Conservation (phyloP, 768 basidiomycete species). For the Podaxis carcinomalis region DNA sequence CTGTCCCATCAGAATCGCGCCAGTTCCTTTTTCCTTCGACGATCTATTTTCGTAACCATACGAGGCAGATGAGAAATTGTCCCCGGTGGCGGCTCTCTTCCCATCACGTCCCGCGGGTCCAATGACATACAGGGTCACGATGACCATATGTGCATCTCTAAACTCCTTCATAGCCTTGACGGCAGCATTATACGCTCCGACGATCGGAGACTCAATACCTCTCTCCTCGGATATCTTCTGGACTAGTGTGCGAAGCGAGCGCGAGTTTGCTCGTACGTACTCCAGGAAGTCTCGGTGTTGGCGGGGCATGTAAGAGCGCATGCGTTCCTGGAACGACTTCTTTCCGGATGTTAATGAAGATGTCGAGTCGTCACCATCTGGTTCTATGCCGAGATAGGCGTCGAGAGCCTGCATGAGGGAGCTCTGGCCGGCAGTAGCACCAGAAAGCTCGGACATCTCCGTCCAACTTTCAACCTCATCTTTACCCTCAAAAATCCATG, state of each 20-base stretch:
- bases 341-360: constrained; percentile 14
- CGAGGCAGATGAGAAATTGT: not conserved
- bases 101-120: constrained; percentile 49
- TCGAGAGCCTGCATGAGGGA: constrained; percentile 71
- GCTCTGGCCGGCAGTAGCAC: constrained; percentile 82
- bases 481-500: constrained; percentile 44
- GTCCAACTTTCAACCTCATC: constrained; percentile 22
- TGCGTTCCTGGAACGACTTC: constrained; percentile 57
- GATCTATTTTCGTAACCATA: constrained; percentile 9
- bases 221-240: constrained; percentile 9
- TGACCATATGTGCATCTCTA: constrained; percentile 73
- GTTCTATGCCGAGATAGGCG: constrained; percentile 66
- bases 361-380: constrained; percentile 24
- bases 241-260: constrained; percentile 59
- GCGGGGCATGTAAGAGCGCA: constrained; percentile 82
- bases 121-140: constrained; percentile 74
- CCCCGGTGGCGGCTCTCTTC: constrained; percentile 16
- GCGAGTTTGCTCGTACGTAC: constrained; percentile 55
- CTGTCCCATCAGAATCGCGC: constrained; percentile 9
- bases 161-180: constrained; percentile 66
- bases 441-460: constrained; percentile 37
- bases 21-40: constrained; percentile 7
- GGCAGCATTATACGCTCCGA: constrained; percentile 60
- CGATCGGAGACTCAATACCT: constrained; percentile 26
- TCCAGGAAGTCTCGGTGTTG: constrained; percentile 71